Conservation (phyloP, 495 filamentous ascomycete genomes). For the Penicillium egyptiacum region DNA sequence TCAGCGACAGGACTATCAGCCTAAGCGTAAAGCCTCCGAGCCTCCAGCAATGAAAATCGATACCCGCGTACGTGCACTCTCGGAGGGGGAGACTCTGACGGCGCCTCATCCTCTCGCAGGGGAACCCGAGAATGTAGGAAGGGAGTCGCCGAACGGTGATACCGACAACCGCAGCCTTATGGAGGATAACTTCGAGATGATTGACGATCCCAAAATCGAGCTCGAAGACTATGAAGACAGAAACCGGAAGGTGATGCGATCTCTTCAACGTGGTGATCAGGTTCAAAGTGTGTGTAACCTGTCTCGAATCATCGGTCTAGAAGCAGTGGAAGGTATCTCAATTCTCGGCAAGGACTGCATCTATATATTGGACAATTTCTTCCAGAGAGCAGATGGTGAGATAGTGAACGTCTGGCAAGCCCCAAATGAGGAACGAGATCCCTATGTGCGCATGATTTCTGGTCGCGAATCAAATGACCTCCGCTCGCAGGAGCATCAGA, state of each 20-base stretch:
- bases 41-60: constrained; percentile 43
- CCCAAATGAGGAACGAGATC: constrained; percentile 86
- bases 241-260: constrained; percentile 95
- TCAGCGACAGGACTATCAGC: constrained; percentile 75
- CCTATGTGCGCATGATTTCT: constrained; percentile 90
- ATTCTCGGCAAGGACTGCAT: constrained; percentile 90
- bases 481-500: constrained; percentile 68
- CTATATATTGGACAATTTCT: constrained; percentile 93
- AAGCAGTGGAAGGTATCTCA: constrained; percentile 87
- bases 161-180: constrained; percentile 45
- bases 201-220: constrained; percentile 82
- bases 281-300: constrained; percentile 96
- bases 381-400: constrained; percentile 91
- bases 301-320: constrained; percentile 87
- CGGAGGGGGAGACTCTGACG: constrained; percentile 34
- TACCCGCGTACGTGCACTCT: constrained; percentile 33
- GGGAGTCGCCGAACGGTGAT: constrained; percentile 36
- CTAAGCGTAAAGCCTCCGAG: constrained; percentile 68
- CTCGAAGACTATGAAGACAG: constrained; percentile 92
- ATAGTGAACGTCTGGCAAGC: constrained; percentile 96
- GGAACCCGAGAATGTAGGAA: constrained; percentile 30
- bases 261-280: constrained; percentile 83
- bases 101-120: constrained; percentile 36
- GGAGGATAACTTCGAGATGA: constrained; percentile 92
- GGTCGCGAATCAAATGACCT: constrained; percentile 67